Base-by-base conservation (phyloP, 371 early-diverging fungal genomes). In the Mortierella sp. region DNA sequence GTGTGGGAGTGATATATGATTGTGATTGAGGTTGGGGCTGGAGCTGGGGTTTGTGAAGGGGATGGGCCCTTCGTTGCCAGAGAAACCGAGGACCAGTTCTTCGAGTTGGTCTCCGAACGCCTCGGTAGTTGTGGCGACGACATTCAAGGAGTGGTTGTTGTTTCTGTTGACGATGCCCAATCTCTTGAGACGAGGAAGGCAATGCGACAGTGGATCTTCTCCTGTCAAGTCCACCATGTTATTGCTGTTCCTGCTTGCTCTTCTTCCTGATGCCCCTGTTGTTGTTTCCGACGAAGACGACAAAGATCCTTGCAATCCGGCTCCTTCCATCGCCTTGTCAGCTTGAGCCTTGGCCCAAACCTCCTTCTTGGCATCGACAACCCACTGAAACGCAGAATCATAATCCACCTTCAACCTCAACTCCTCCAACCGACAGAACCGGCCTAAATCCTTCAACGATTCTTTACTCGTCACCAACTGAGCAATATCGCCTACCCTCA, bases 91-190 rank as follows among this genome's bases (percentile, higher is more conserved):
- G 28, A 74, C 48, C 21, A 84, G 31, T n/a, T 80, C 80, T 26
- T 80, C 73, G 34, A 84, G 77, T 55, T 83, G 84, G 42, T 83
- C 74, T 4, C 65, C 71, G 76, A 86, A 77, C 26, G 80, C 83
- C 28, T 83, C 79, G 16, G 38, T 44, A 19, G 60, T 34, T 45
- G 26, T 72, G 42, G 71, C 42, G 7, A 83, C 13, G 6, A 60
- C 34, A 1, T 28, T 42, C 3, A 60, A 5, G 5, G 14, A 24
- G 8, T 31, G n/a, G 6, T 26, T n/a, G 6, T 26, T n/a, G 1
- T 8, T 6, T 4, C 7, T 44, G 52, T 26, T 47, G 8, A 34
- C 7, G 26, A 74, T 21, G 10, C 74, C 73, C 24, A 82, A 68
- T 24, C 34, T 68, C 31, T 34, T 70, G 63, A 83, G 72, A 34